Base-by-base conservation (phyloP, 805 yeast species). In the Metschnikowia kofuensis region DNA sequence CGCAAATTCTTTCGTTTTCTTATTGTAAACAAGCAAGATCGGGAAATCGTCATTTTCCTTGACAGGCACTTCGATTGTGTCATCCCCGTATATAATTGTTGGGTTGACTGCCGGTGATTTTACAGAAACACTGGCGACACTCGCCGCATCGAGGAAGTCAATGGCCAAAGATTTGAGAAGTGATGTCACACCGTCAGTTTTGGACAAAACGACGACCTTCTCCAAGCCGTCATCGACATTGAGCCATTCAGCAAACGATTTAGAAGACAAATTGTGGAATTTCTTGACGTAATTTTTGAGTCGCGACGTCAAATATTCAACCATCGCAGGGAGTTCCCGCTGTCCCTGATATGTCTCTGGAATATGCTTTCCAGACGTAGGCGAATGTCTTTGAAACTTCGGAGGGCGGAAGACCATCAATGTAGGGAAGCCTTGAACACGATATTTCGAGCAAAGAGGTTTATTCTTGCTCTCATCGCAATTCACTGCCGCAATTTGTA, bases 401-500 rank as follows among this genome's bases (percentile, higher is more conserved):
- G 94, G 90, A 1, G 97, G 96, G 59, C 92, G 78, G 68, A 86
- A 91, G 4, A 85, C 84, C 70, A 84, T 68, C 30, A 94, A 65
- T 0, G 97, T 88, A 8, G 99, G 99, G 66, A 78, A 92, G 0
- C 96, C 96, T 56, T 80, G 74, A 30, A 94, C 70, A 47, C 77
- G 74, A 64, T 85, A 76, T 48, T 76, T 67, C 21, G 82, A 68
- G 70, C 99, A 94, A 4, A 94, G 63, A 32, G 71, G 76, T 66
- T 84, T 82, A 63, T 90, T 90, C 47, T 62, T 63, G 4, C 75
- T 79, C 44, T 79, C 76, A 60, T 90, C 96, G 69, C 99, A 94
- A 65, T 92, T 85, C 11, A 94, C 87, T 39, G 96, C 86, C 11
- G 83, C 97, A 15, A 89, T 83, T 53, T 83, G 80, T 7, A 79